These are phyloP conservation scores for Aspergillus tamarii DNA, from an alignment of 2,329 filamentous ascomycete species.

Conservation along the genomic window DNA sequence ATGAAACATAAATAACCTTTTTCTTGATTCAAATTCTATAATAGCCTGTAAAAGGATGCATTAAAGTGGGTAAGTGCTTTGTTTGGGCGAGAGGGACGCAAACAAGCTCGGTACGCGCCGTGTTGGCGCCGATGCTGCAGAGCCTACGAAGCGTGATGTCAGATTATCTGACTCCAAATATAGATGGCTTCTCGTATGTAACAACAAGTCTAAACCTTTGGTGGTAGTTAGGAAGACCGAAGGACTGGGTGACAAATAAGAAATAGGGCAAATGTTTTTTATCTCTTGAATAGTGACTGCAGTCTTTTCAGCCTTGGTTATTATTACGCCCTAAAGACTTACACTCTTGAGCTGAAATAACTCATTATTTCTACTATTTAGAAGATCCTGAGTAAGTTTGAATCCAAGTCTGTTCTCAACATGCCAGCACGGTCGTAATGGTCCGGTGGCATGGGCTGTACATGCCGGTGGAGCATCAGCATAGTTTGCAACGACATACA, in stretches of 20 bases:
- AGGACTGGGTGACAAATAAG: not conserved
- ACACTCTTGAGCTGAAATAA: not conserved
- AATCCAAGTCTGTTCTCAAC: not conserved
- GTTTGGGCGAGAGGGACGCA: conserved; percentile 15
- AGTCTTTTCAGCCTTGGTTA: not conserved
- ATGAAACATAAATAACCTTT: conserved; percentile 31
- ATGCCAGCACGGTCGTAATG: not conserved
- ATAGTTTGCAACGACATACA: not conserved
- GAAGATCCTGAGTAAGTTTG: not conserved
- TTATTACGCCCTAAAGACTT: not conserved
- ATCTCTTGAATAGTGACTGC: not conserved
- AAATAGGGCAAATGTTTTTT: not conserved
- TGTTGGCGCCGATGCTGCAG: conserved; percentile 26
- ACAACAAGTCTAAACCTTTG: not conserved
- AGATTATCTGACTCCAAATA: conserved; percentile 22
- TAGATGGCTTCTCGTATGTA: conserved; percentile 4
- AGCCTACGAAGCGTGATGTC: conserved; percentile 15
- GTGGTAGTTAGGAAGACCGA: not conserved
- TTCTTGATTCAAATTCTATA: conserved; percentile 1
- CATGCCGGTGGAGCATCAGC: not conserved
- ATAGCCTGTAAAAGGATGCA: conserved; percentile 4
- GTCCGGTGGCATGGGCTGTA: not conserved
- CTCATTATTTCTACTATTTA: not conserved
- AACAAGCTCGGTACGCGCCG: conserved; percentile 25
- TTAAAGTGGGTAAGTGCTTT: conserved; percentile 15